Evolutionary conservation across 345 rosid species (phyloP), one percentile per base, ranked within the genome.

Genomic region (Luvunga scandens): DNA sequence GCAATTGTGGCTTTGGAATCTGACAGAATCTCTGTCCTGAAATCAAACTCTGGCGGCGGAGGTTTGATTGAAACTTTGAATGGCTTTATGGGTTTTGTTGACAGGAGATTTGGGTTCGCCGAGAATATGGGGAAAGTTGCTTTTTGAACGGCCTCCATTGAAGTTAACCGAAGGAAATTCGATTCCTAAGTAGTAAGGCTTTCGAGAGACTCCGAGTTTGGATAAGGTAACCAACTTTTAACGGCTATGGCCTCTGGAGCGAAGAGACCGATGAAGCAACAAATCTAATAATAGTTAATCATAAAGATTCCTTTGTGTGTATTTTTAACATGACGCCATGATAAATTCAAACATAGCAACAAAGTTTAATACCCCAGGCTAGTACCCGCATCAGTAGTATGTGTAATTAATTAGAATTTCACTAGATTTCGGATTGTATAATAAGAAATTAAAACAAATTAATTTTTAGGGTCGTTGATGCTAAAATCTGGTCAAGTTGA

Each of bases 31-130:
- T 87, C 85, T 45, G 82, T 72, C 79, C 92, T 84, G 91, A 86
- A 92, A 76, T 94, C 90, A 79, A 96, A 96, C 71, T 86, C 97
- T 4, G 89, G 85, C 0, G 98, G 97, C 13, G 95, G 97, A 27
- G 90, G 83, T 63, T 88, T 88, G 80, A 90, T 70, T 19, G 94
- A 88, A 79, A 83, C 97, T 25, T 69, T 83, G 36, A 53, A 68
- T 80, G 89, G 79, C 66, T 72, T 83, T 64, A 79, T 38, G 48
- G 79, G 84, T 79, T 82, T 89, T 21, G 71, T 18, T 8, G 21
- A 33, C 18, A 39, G 69, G 27, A 71, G 78, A 8, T 73, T 83
- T 64, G 81, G 89, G 79, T 59, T 74, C 12, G 71, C 38, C 24
- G 82, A 62, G 77, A 87, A 82, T 70, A 76, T 31, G 3, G 93